Evolutionary conservation across 305 asterid genomes (phyloP).

Genomic region (Ruellia speciosa): DNA sequence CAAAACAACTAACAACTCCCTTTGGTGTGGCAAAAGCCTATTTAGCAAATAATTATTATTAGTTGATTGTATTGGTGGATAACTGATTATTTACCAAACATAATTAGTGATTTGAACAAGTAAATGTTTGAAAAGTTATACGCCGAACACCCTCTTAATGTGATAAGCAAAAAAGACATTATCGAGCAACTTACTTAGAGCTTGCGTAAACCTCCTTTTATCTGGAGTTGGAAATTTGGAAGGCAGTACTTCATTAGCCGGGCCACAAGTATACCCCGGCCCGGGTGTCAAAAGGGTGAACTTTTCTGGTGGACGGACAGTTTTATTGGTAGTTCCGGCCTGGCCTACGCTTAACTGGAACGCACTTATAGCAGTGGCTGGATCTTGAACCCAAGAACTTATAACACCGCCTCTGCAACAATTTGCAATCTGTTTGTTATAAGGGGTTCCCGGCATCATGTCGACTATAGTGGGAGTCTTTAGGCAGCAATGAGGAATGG

Average conservation of each 20-base stretch:
- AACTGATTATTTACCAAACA: too few species aligned
- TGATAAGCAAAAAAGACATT: too few species aligned
- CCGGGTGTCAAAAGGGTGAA: slow-evolving; percentile 50
- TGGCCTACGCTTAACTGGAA: slow-evolving; percentile 49
- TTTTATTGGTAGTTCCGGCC: slow-evolving; percentile 43
- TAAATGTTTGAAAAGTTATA: too few species aligned
- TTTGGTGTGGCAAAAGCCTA: too few species aligned
- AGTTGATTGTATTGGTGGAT: too few species aligned
- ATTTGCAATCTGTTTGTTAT: slow-evolving; percentile 42
- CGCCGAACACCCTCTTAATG: too few species aligned
- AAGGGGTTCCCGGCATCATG: slow-evolving; percentile 44
- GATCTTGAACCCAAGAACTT: slow-evolving; percentile 50
- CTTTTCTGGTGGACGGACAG: slow-evolving; percentile 42
- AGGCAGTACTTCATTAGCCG: slow-evolving; percentile 33
- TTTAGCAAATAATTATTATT: too few species aligned
- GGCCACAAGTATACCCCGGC: slow-evolving; percentile 59
- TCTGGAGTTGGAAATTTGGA: slow-evolving; percentile 36
- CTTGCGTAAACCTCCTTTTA: slow-evolving; percentile 48
- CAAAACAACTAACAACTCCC: not conserved
- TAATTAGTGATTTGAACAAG: too few species aligned
- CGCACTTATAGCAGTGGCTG: slow-evolving; percentile 32
- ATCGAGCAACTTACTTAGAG: slow-evolving; percentile 41
- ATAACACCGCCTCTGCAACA: slow-evolving; percentile 61
- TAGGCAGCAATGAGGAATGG: slow-evolving; percentile 53
- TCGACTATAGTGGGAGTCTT: slow-evolving; percentile 48